Base-by-base conservation (phyloP, 345 rosid species). In the Corchorus olitorius region DNA sequence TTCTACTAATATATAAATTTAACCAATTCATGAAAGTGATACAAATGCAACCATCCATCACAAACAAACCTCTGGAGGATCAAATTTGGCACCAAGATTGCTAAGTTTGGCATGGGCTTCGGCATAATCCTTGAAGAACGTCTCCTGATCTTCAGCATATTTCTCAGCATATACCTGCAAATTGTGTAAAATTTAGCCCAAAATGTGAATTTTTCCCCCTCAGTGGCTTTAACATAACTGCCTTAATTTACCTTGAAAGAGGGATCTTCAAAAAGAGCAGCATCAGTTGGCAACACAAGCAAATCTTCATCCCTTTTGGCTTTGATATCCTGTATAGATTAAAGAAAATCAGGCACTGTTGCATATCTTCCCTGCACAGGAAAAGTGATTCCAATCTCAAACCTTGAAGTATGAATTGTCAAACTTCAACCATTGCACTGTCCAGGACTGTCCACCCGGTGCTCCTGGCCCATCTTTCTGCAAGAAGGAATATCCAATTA, bases 341-440 rank as follows among this genome's bases (percentile, higher is more conserved):
- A 10, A 39, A 63, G 49, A 54, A 67, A 60, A 50, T 70, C 35
- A 61, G 19, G 15, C 70, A 76, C 52, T 81, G 72, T 73, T 15
- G n/a, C 20, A 45, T 43, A 50, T 68, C 0, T 59, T 69, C 59
- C 61, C 10, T 61, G 12, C 65, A 20, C 41, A 14, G 49, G 37
- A 59, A 27, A 75, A 67, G 60, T 69, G 27, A 19, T 39, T 86
- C 60, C 58, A 61, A 78, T 55, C 58, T 66, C 83, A 74, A 78
- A 95, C 99, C 99, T 93, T 95, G 88, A 95, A 95, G 84, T 95
- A 95, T 52, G 96, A 95, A 72, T 95, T 93, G 79, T 95, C 98
- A 81, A 95, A 95, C 82, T 91, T 91, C 81, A 95, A 87, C 99
- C 99, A 95, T 79, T 95, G 81, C 82, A 77, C 88, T 5, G 99